Conservation (phyloP, 1,139 yeast species). For the Candida sp. region DNA sequence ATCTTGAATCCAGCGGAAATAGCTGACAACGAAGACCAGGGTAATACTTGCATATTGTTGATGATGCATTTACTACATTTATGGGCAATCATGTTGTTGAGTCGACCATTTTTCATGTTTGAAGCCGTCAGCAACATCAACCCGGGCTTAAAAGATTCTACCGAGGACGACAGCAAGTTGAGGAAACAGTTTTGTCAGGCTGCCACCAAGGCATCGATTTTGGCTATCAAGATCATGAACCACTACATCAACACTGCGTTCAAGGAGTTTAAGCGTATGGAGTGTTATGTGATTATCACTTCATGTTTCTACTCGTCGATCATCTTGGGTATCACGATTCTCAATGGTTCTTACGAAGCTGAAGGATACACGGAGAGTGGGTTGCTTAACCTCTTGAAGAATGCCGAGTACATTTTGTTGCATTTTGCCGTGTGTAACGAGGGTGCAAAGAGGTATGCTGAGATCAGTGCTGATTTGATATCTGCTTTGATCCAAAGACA, state of each 20-base stretch:
- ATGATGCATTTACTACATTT: constrained; percentile 43
- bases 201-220: constrained; percentile 20
- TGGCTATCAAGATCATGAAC: constrained; percentile 19
- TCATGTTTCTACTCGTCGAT: constrained; percentile 21
- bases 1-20: constrained; percentile 20
- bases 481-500: constrained; percentile 16
- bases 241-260: constrained; percentile 19
- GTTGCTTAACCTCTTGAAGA: constrained; percentile 16
- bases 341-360: constrained; percentile 18
- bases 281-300: constrained; percentile 20
- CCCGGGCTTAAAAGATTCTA: constrained; percentile 5
- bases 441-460: constrained; percentile 20
- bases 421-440: constrained; percentile 19
- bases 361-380: constrained; percentile 19
- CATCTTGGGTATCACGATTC: constrained; percentile 20
- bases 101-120: constrained; percentile 50
- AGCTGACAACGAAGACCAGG: constrained; percentile 15
- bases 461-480: constrained; percentile 18
- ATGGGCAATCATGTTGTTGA: constrained; percentile 42
- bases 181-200: constrained; percentile 18
- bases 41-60: constrained; percentile 27
- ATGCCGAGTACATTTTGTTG: constrained; percentile 17
- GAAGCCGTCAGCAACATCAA: constrained; percentile 16
- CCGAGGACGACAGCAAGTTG: constrained; percentile 11
- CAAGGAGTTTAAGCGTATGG: constrained; percentile 16